Base-by-base conservation (phyloP, 2,329 filamentous ascomycete genomes). In the Waltergamsia citrina region DNA sequence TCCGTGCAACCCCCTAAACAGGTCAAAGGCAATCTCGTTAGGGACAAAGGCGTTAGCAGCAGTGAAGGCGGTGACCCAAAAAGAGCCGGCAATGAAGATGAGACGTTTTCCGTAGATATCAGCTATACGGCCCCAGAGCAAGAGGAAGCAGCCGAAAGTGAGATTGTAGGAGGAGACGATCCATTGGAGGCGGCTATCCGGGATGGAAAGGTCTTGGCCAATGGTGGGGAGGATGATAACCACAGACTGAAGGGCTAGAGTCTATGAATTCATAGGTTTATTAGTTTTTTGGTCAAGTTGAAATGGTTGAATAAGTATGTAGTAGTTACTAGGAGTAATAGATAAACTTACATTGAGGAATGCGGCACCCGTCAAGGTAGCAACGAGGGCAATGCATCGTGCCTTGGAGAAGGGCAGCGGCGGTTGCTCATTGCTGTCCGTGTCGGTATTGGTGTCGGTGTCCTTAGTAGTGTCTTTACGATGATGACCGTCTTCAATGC, bases 41-140 rank as follows among this genome's bases (percentile, higher is more conserved):
- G 67, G 69, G 11, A 81, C 52, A 44, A 84, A 81, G 0, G 80
- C 76, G 39, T 77, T 76, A 10, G 69, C 59, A 5, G 78, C 61
- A 3, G 73, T 71, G 1, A 70, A 69, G 2, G 67, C 51, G 1
- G 76, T 71, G 6, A 82, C 68, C 67, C 78, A 82, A 6, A 69
- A 64, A 2, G 75, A 78, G 1, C 78, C 78, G 38, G 62, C 61
- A 19, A 82, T 64, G 52, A 82, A 83, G 41, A 82, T 77, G 29
- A 67, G 57, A 7, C 77, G 67, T 49, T 79, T 78, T 36, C 78
- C 77, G 41, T 76, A 80, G 29, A 82, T 66, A 49, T 83, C 78
- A 36, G 73, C 78, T 16, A 82, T 66, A 15, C 78, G 65, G 18
- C 78, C 78, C 76, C 77, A 82, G 11, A 82, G 61, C 12, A 83